Percentiles rank a stretch among this genome's conserved stretches.
Evolutionary conservation across 2,329 filamentous ascomycete species (phyloP).

Genomic region (Botryotinia narcissicola): DNA sequence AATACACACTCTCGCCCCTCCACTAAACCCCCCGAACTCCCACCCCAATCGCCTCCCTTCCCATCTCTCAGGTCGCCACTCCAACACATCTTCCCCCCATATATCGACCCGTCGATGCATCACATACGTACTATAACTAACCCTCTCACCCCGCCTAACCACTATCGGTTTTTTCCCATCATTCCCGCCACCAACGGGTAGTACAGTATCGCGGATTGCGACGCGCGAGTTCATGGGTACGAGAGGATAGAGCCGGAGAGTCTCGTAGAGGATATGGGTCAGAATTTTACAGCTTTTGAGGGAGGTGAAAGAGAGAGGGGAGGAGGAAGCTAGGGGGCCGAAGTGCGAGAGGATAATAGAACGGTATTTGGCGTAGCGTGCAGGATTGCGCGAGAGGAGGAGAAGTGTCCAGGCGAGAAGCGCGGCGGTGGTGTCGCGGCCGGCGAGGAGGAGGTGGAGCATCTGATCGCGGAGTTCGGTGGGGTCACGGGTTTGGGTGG

Average conservation of each 20-base stretch:
- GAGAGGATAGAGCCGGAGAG: constrained; percentile 37
- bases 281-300: constrained; percentile 32
- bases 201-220: constrained; percentile 32
- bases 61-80: constrained; percentile 75
- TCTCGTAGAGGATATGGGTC: constrained; percentile 30
- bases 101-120: constrained; percentile 21
- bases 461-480: constrained; percentile 40
- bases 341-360: not conserved
- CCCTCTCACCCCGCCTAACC: constrained; percentile 33
- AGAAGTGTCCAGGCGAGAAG: constrained; percentile 29
- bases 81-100: constrained; percentile 34
- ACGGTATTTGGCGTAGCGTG: not conserved
- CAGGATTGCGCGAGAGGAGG: not conserved
- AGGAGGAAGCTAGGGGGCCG: not conserved
- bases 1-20: constrained; percentile 67
- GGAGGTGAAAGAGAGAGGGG: not conserved
- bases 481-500: constrained; percentile 45
- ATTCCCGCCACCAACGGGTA: constrained; percentile 39
- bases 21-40: constrained; percentile 74
- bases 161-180: constrained; percentile 35
- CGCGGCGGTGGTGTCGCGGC: constrained; percentile 32
- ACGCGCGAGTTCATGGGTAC: constrained; percentile 34
- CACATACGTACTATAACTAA: constrained; percentile 35
- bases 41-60: constrained; percentile 69
- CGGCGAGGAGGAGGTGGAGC: constrained; percentile 38